These are phyloP conservation scores for Achlya hypogyna DNA, from an alignment of 352 stramenopile genomes.

Conservation along the genomic window DNA sequence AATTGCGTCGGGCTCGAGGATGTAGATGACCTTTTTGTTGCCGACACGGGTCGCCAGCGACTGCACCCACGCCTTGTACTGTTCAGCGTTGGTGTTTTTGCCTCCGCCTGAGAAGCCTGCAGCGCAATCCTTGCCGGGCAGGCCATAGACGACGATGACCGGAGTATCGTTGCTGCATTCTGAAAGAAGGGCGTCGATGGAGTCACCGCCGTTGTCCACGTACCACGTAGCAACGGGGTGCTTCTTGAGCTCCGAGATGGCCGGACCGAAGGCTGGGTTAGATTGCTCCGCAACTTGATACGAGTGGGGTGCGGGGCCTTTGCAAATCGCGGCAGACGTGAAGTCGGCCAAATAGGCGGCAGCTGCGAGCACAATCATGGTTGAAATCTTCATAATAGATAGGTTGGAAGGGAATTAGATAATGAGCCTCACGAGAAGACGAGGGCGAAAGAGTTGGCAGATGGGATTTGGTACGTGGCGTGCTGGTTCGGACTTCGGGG, in stretches of 20 bases:
- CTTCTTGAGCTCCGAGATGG: conserved; percentile 27
- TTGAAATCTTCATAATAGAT: neutral
- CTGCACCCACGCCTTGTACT: conserved; percentile 43
- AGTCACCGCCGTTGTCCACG: conserved; percentile 41
- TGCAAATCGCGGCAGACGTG: neutral
- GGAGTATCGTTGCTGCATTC: conserved; percentile 19
- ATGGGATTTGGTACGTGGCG: too few relatives aligned
- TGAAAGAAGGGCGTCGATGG: conserved; percentile 19
- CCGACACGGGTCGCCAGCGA: conserved; percentile 33
- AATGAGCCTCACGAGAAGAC: neutral
- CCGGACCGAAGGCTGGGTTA: neutral
- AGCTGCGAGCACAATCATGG: neutral
- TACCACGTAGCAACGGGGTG: conserved; percentile 60
- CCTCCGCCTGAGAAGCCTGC: conserved; percentile 21
- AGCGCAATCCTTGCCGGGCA: conserved; percentile 22
- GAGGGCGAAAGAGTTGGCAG: too few relatives aligned
- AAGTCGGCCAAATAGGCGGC: neutral
- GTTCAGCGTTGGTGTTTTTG: conserved; percentile 30
- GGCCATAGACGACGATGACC: conserved; percentile 20
- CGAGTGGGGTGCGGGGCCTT: neutral
- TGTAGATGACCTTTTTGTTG: conserved; percentile 51
- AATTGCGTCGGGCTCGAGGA: conserved; percentile 55
- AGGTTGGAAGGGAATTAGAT: neutral
- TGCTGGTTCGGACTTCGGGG: too few relatives aligned
- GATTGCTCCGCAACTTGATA: neutral